phyloP scores from a whole-genome alignment of 306 rosid species.

The Cucurbita ficifolia region DNA sequence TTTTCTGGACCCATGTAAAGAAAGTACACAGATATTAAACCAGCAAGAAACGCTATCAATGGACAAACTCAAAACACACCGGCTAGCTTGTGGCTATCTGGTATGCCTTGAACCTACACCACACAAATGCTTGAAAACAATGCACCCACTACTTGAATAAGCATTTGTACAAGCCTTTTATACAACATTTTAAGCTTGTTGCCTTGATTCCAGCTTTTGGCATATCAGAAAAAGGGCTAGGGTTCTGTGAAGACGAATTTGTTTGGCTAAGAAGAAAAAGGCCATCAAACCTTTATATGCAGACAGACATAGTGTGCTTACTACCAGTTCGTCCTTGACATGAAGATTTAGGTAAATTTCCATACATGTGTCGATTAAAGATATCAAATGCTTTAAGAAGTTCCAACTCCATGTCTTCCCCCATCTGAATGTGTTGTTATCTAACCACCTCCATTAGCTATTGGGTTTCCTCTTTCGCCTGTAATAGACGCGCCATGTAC shows the following conservation, averaged over 20 bases:
- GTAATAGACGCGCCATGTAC: neutral
- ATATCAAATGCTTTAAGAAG: neutral
- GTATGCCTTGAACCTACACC: constrained; percentile 18
- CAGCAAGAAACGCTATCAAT: constrained; percentile 41
- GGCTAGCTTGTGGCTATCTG: constrained; percentile 30
- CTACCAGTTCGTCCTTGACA: neutral
- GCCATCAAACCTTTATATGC: neutral
- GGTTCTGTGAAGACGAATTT: constrained; percentile 10
- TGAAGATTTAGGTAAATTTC: neutral
- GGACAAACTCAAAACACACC: constrained; percentile 19
- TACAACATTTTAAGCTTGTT: neutral
- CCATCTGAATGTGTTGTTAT: neutral
- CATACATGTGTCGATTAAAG: neutral
- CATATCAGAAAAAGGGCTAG: constrained; percentile 33
- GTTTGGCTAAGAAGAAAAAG: neutral
- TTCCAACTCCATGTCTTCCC: neutral
- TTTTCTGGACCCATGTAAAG: constrained; percentile 26
- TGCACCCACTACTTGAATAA: neutral
- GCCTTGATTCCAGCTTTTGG: constrained; percentile 39
- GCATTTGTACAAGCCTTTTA: neutral
- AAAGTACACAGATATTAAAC: constrained; percentile 20
- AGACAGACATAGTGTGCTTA: neutral
- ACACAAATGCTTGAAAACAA: neutral
- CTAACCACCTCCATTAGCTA: neutral
- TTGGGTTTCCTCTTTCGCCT: neutral